phyloP scores from a whole-genome alignment of 805 yeast species.

The Candida ovalis region DNA sequence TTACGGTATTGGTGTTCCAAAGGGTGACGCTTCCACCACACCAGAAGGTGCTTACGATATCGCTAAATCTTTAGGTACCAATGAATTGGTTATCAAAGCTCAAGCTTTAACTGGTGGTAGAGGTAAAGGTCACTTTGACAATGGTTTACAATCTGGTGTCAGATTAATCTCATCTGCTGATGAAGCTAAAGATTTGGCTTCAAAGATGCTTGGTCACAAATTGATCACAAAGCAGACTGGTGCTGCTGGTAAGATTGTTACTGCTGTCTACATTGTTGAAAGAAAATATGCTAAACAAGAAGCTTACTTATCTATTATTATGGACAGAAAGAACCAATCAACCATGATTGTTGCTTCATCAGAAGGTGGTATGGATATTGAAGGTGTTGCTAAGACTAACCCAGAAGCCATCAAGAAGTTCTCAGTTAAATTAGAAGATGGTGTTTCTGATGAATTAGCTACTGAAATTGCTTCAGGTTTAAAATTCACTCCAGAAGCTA shows the following conservation, averaged over 20 bases:
- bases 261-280: constrained; percentile 94
- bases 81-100: constrained; percentile 92
- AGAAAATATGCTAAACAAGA: constrained; percentile 92
- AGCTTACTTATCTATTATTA: constrained; percentile 89
- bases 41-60: constrained; percentile 82
- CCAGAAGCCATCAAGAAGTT: constrained; percentile 91
- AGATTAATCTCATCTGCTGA: constrained; percentile 80
- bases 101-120: constrained; percentile 99
- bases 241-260: constrained; percentile 92
- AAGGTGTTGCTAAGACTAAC: constrained; percentile 90
- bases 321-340: constrained; percentile 88
- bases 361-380: constrained; percentile 99
- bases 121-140: constrained; percentile 97
- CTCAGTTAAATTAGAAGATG: constrained; percentile 70
- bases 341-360: constrained; percentile 94
- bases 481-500: constrained; percentile 76
- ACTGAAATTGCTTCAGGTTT: constrained; percentile 69
- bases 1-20: constrained; percentile 89
- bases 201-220: constrained; percentile 87
- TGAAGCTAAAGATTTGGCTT: constrained; percentile 82
- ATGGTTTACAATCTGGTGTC: constrained; percentile 96
- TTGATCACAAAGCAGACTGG: constrained; percentile 98
- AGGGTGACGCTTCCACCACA: constrained; percentile 86
- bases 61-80: constrained; percentile 71
- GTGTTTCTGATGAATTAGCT: constrained; percentile 78